Conservation (phyloP, 805 yeast species). For the Ogataea sp. region DNA sequence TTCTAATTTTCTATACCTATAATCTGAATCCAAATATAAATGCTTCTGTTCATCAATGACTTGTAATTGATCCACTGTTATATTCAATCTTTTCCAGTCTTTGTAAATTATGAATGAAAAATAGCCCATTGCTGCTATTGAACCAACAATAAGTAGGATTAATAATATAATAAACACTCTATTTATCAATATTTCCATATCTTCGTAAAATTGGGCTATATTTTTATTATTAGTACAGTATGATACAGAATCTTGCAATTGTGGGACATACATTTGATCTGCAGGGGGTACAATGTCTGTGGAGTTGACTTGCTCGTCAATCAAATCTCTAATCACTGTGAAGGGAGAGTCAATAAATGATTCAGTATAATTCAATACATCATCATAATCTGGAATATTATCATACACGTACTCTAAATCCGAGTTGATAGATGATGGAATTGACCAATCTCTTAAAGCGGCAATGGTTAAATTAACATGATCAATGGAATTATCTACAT, state of each 20-base stretch:
- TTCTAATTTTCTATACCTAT: neutral
- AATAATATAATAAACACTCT: slow-evolving; percentile 31
- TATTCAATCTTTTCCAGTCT: slow-evolving; percentile 39
- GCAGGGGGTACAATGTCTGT: slow-evolving; percentile 9
- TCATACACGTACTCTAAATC: slow-evolving; percentile 44
- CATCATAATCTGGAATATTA: slow-evolving; percentile 57
- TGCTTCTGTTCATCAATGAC: slow-evolving; percentile 1
- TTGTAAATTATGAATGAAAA: slow-evolving; percentile 36
- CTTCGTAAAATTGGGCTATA: slow-evolving; percentile 31
- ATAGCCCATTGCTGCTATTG: slow-evolving; percentile 32
- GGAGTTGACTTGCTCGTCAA: neutral
- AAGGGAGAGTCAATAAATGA: slow-evolving; percentile 54
- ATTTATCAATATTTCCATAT: slow-evolving; percentile 24
- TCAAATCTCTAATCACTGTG: slow-evolving; percentile 26
- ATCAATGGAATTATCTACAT: slow-evolving; percentile 24
- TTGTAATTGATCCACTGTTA: slow-evolving; percentile 20
- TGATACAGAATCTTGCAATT: slow-evolving; percentile 15
- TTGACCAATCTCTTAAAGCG: slow-evolving; percentile 47
- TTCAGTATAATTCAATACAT: slow-evolving; percentile 53
- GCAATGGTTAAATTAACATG: slow-evolving; percentile 52
- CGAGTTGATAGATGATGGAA: slow-evolving; percentile 56
- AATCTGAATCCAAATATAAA: neutral
- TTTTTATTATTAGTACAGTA: slow-evolving; percentile 34
- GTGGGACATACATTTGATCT: slow-evolving; percentile 32
- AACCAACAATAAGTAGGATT: slow-evolving; percentile 28